Conservation (phyloP, 805 yeast species). For the Candida corydali region DNA sequence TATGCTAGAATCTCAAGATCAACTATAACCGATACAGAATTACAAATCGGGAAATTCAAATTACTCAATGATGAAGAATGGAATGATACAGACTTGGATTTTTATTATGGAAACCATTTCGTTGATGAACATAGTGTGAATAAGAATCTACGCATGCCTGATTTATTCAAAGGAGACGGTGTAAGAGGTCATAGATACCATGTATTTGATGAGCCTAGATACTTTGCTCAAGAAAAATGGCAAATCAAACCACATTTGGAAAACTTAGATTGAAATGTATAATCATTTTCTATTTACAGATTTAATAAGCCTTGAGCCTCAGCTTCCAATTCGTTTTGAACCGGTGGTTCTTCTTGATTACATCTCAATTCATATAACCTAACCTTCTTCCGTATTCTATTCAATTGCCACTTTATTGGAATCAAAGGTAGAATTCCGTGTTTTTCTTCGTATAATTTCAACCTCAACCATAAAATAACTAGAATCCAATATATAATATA, state of each 20-base stretch:
- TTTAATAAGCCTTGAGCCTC: conserved; percentile 6
- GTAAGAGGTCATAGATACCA: conserved; percentile 92
- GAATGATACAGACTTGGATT: conserved; percentile 26
- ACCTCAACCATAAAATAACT: conserved; percentile 42
- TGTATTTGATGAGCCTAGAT: conserved; percentile 92
- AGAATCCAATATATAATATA: conserved; percentile 69
- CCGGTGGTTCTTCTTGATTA: conserved; percentile 8
- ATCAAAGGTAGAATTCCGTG: conserved; percentile 57
- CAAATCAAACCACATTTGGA: conserved; percentile 4
- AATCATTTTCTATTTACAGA: conserved; percentile 1
- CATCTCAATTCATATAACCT: conserved; percentile 18
- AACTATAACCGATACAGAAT: conserved; percentile 93
- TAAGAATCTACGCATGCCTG: conserved; percentile 70
- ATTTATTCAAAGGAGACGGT: conserved; percentile 79
- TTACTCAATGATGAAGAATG: conserved; percentile 40
- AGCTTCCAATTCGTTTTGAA: conserved; percentile 7
- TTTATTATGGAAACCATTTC: conserved; percentile 52
- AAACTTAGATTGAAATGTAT: not conserved
- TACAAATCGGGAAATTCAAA: conserved; percentile 90
- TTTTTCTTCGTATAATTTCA: conserved; percentile 46
- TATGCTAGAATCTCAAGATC: conserved; percentile 93
- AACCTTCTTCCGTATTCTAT: conserved; percentile 43
- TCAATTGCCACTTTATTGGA: conserved; percentile 60
- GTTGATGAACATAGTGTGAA: conserved; percentile 55
- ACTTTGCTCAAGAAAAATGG: conserved; percentile 41